Conservation (phyloP, 2,329 filamentous ascomycete species). For the Albophoma yamanashiensis region DNA sequence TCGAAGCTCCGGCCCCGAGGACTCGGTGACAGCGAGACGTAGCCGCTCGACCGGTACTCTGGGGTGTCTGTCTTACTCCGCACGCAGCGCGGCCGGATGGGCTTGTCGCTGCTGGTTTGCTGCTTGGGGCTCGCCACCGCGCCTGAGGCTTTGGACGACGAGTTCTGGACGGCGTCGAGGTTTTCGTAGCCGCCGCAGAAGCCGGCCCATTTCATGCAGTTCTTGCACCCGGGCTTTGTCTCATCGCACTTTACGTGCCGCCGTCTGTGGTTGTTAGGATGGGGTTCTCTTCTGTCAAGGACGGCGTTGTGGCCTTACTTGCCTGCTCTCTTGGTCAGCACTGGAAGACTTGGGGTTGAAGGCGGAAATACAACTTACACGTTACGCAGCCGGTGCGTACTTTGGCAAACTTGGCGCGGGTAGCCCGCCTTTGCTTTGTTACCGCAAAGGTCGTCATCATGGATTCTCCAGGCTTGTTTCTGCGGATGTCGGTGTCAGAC, state of each 20-base stretch:
- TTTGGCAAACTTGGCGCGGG: conserved; percentile 18
- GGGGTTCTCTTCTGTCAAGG: background rate
- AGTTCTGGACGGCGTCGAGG: background rate
- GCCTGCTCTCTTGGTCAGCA: conserved; percentile 8
- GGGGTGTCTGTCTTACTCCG: background rate
- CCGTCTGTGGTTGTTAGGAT: conserved; percentile 11
- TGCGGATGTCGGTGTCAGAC: background rate
- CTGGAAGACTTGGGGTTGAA: too few relatives aligned
- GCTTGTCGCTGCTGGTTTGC: background rate
- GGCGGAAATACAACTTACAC: conserved; percentile 13
- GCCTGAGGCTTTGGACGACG: background rate
- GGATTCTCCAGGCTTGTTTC: background rate
- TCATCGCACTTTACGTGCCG: conserved; percentile 26
- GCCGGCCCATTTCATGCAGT: conserved; percentile 24
- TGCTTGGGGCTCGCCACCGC: background rate
- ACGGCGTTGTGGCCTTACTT: conserved; percentile 12
- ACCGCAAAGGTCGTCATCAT: conserved; percentile 8
- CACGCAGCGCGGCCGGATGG: background rate
- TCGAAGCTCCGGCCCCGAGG: background rate
- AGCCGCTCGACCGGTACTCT: background rate
- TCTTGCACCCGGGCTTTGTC: conserved; percentile 20
- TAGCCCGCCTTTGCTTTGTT: conserved; percentile 5
- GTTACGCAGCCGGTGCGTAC: conserved; percentile 20
- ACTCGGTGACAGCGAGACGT: background rate
- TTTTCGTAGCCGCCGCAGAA: conserved; percentile 20